Percentiles rank a stretch among this genome's conserved stretches.
phyloP scores from a whole-genome alignment of 2,329 filamentous ascomycete genomes.

The Daldinia sp. region DNA sequence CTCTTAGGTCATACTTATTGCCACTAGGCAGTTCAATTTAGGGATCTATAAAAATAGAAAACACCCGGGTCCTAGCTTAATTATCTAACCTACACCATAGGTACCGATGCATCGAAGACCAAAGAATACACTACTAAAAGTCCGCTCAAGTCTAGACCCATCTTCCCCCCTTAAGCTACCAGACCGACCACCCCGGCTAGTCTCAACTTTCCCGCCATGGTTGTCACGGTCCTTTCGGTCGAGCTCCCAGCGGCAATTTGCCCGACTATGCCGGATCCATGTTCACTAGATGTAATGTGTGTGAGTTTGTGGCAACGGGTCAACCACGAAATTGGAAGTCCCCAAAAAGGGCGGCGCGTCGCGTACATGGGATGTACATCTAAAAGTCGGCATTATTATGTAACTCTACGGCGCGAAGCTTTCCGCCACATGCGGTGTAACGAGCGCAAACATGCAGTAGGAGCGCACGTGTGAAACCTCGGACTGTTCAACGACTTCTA shows the following conservation, averaged over 20 bases:
- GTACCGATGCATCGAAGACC: background rate
- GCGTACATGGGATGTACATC: slow-evolving; percentile 9
- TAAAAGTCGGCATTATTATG: background rate
- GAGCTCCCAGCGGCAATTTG: slow-evolving; percentile 27
- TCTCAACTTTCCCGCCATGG: slow-evolving; percentile 17
- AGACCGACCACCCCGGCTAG: slow-evolving; percentile 5
- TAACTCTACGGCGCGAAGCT: background rate
- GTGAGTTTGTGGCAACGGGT: background rate
- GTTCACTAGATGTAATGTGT: background rate
- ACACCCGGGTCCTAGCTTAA: background rate
- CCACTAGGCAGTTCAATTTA: background rate
- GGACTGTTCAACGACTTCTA: background rate
- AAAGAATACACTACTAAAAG: background rate
- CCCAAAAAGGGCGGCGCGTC: slow-evolving; percentile 23
- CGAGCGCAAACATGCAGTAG: slow-evolving; percentile 29
- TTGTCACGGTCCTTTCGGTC: slow-evolving; percentile 28
- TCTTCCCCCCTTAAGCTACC: slow-evolving; percentile 12
- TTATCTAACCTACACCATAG: background rate
- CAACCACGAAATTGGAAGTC: slow-evolving; percentile 20
- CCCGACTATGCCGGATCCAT: slow-evolving; percentile 16
- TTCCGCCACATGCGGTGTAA: slow-evolving; percentile 27
- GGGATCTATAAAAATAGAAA: background rate
- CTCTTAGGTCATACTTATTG: background rate
- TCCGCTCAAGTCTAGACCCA: slow-evolving; percentile 17
- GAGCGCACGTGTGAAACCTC: slow-evolving; percentile 9